Conservation (phyloP, 2,329 filamentous ascomycete species). For the Penicillium sp. region DNA sequence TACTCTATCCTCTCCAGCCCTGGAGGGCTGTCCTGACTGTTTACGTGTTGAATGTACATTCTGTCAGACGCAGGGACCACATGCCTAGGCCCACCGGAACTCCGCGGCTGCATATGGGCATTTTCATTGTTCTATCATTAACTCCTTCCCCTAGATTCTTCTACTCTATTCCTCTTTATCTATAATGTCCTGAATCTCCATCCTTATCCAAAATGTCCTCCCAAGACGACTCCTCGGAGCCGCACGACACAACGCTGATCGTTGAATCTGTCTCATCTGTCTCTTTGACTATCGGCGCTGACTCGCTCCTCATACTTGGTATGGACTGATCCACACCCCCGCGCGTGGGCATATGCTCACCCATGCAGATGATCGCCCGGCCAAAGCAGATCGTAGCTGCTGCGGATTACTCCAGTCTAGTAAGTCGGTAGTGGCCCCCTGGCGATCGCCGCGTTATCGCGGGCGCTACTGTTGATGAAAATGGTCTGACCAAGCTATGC, state of each 20-base stretch:
- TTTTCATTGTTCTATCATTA: constrained; percentile 6
- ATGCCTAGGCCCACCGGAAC: constrained; percentile 16
- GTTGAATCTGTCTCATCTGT: constrained; percentile 54
- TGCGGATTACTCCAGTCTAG: constrained; percentile 47
- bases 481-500: constrained; percentile 2
- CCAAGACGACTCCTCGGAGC: constrained; percentile 21
- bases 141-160: constrained; percentile 5
- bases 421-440: constrained; percentile 25
- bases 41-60: neutral
- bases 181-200: constrained; percentile 9
- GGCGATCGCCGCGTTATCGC: constrained; percentile 8
- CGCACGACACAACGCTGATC: constrained; percentile 41
- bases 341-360: neutral
- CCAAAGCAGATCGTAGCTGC: constrained; percentile 44
- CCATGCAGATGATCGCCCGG: constrained; percentile 46
- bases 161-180: constrained; percentile 3
- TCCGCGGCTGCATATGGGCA: constrained; percentile 6
- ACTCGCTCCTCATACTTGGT: constrained; percentile 54
- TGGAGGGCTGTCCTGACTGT: neutral
- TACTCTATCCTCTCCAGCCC: neutral
- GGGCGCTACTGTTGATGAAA: constrained; percentile 2
- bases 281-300: constrained; percentile 52
- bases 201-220: constrained; percentile 18
- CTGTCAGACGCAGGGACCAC: constrained; percentile 11
- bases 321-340: constrained; percentile 15